Percentiles rank a stretch among this genome's conserved stretches.
Conservation (phyloP, 768 basidiomycete species). For the Termitomyces sp. region DNA sequence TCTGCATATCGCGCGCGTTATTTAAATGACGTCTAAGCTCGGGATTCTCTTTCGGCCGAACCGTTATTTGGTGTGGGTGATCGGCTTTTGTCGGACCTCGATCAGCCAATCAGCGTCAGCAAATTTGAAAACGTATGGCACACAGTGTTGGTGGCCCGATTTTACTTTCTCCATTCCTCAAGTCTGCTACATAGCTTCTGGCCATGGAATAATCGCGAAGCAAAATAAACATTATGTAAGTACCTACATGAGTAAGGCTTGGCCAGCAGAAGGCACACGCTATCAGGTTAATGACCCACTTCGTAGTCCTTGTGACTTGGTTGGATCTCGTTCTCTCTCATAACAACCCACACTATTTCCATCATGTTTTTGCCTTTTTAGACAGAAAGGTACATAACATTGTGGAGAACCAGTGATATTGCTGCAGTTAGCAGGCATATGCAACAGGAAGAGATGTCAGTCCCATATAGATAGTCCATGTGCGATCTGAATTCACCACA, state of each 20-base stretch:
- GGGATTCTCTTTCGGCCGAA: conserved; percentile 10
- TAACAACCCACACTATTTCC: not conserved
- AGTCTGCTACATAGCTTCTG: too few species aligned
- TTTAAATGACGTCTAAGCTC: conserved; percentile 10
- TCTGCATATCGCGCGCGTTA: not conserved
- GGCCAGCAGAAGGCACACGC: too few species aligned
- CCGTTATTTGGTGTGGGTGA: not conserved
- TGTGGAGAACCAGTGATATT: not conserved
- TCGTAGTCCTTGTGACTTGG: not conserved
- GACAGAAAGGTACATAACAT: not conserved
- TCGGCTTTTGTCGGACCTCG: conserved; percentile 8
- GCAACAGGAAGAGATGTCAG: conserved; percentile 31
- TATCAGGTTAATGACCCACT: not conserved
- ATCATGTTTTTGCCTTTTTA: not conserved
- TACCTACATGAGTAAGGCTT: too few species aligned
- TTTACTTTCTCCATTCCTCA: too few species aligned
- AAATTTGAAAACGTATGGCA: not conserved
- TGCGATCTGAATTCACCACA: conserved; percentile 27
- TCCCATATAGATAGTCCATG: conserved; percentile 43
- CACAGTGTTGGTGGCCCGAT: too few species aligned
- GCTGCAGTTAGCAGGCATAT: not conserved
- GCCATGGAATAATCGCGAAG: too few species aligned
- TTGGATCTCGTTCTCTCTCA: not conserved
- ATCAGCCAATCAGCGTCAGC: conserved; percentile 10
- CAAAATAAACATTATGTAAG: too few species aligned